Evolutionary conservation across 2,329 filamentous ascomycete species (phyloP), one percentile per base, ranked within the genome.

Genomic region (Sporothrix globosa): DNA sequence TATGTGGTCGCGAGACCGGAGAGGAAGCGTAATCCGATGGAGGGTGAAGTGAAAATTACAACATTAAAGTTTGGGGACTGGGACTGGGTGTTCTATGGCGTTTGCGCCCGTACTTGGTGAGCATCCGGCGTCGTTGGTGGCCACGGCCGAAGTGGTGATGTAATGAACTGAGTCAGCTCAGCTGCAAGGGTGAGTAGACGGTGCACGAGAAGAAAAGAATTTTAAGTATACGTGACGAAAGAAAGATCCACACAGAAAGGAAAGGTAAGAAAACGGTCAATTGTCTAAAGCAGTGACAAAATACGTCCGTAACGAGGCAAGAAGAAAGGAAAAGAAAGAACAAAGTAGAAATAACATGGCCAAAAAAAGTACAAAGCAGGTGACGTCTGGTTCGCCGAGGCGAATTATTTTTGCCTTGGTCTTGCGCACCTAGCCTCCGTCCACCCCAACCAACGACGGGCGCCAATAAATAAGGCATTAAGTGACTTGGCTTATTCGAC

Each of bases 81-180:
- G 58, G 48, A 19, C 14, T 63, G 39, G 19, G 11, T 46, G 17
- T 44, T 46, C 4, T 46, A 44, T 46, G 39, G 24, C 21, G 30
- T 30, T 58, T 58, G 34, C 27, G 52, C 19, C 2, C 13, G 52
- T 30, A 54, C 24, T 17, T 5, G 14, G 2, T 19, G 11, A 24
- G 4, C 19, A 11, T 24, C 46, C n/a, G 39, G 58, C 11, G 58
- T 44, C 39, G 39, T 19, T 34, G 44, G 44, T 50, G 24, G 61
- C 34, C 61, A 65, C 44, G 14, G 11, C 21, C 21, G 58, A 4
- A 14, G 17, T 50, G 61, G 58, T 63, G 58, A 46, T 63, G 34
- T 5, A 63, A 46, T 24, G 24, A 46, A 65, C 61, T 39, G 61
- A 65, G 61, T 65, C 61, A 65, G 61, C 44, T 50, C 61, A 65